Evolutionary conservation across 495 filamentous ascomycete genomes (phyloP), one percentile per base, ranked within the genome.

Genomic region (Talaromyces nanjingensis): DNA sequence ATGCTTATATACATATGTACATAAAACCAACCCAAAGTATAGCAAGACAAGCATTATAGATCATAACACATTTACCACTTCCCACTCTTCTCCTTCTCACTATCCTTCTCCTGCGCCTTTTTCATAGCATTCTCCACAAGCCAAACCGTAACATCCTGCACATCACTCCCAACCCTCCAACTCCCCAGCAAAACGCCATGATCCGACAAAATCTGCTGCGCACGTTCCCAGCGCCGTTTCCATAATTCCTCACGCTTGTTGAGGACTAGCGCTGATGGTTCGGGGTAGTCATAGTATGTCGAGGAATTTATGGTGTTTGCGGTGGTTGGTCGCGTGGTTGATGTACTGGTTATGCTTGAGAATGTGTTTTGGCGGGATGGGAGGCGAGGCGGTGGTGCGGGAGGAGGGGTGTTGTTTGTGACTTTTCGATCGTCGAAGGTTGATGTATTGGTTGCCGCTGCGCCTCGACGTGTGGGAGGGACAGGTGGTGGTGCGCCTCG

Each of bases 121-220:
- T 72, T 70, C 66, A 75, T 53, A 27, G 74, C 76, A 34, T 76
- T 74, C 63, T 85, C 78, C 0, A 85, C 79, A 63, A 89, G 65
- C 72, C 74, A 77, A 9, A 82, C 70, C 65, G 77, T 79, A 34
- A 86, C 78, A 60, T 83, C 80, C 67, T 84, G 76, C 5, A 90
- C 89, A 81, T 98, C 94, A n/a, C 79, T 80, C 1, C 94, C 94
- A 5, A 85, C 84, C 52, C 91, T 82, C 94, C 94, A 98, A 64
- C 84, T 93, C 64, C 89, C 85, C 63, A 99, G 73, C 65, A 85
- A 74, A 0, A 98, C 91, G 2, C 89, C 90, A 59, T 84, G 77
- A 0, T 80, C 71, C 4, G 85, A 84, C 8, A 98, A 81, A 7
- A 87, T 75, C 33, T 87, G 82, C 62, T 89, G 85, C 1, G 96